Evolutionary conservation across 179 eudicot species (phyloP).

Genomic region (Beta macrorhiza): DNA sequence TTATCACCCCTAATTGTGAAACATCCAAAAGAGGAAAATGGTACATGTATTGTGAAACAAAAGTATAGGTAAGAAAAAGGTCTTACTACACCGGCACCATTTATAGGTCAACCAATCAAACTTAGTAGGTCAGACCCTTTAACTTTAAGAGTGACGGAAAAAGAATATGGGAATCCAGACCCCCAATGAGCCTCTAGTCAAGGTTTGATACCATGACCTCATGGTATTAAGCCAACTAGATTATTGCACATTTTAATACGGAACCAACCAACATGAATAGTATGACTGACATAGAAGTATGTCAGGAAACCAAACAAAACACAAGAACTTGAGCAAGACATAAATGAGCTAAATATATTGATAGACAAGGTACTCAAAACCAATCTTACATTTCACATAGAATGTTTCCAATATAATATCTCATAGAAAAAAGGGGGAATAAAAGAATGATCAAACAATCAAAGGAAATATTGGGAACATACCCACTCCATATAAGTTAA

Average conservation of each 20-base stretch:
- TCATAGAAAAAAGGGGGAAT: conserved; percentile 9
- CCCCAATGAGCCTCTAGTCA: too few relatives aligned
- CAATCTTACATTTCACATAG: conserved; percentile 36
- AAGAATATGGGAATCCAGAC: too few relatives aligned
- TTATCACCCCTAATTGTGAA: too few relatives aligned
- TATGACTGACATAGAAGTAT: conserved; percentile 4
- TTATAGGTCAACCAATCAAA: too few relatives aligned
- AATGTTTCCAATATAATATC: conserved; percentile 29
- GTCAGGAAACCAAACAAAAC: not conserved
- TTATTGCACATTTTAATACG: not conserved
- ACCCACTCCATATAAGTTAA: conserved; percentile 38
- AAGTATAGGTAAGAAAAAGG: too few relatives aligned
- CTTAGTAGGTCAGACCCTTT: too few relatives aligned
- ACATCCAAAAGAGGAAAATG: too few relatives aligned
- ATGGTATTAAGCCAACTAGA: not conserved
- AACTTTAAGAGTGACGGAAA: too few relatives aligned
- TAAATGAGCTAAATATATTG: not conserved
- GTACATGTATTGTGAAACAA: too few relatives aligned
- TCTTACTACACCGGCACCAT: too few relatives aligned
- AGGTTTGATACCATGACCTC: too few relatives aligned
- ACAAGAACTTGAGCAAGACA: not conserved
- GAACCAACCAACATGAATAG: not conserved
- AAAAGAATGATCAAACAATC: conserved; percentile 38
- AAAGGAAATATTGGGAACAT: conserved; percentile 35
- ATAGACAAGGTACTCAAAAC: conserved; percentile 19